Evolutionary conservation across 176 grass and related monocot species (phyloP).

Genomic region (Eragrostis curvula): DNA sequence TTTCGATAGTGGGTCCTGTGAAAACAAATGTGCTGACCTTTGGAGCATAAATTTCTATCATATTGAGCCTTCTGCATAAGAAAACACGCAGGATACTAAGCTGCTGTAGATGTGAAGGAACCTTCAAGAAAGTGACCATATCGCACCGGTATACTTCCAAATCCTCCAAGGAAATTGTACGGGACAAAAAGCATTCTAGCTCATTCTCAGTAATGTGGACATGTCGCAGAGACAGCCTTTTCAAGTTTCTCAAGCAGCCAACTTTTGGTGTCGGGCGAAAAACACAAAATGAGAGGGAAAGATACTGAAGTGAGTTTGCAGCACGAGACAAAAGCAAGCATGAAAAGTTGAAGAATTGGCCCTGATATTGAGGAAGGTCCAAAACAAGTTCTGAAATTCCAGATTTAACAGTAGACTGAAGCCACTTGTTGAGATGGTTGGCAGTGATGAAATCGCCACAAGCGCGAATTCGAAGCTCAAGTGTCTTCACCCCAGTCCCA

Average conservation of each 20-base stretch:
- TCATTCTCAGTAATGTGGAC: slow-evolving; percentile 19
- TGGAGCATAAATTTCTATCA: slow-evolving; percentile 37
- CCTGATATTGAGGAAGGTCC: neutral
- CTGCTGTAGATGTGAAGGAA: slow-evolving; percentile 30
- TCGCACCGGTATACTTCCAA: neutral
- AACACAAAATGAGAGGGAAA: slow-evolving; percentile 6
- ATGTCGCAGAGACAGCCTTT: neutral
- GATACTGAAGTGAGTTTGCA: slow-evolving; percentile 23
- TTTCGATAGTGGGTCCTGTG: neutral
- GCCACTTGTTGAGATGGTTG: slow-evolving; percentile 1
- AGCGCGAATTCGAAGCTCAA: neutral
- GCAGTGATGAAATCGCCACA: neutral
- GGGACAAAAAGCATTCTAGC: slow-evolving; percentile 14
- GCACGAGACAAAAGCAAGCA: slow-evolving; percentile 10
- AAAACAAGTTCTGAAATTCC: slow-evolving; percentile 19
- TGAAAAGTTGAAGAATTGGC: neutral
- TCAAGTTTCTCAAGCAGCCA: slow-evolving; percentile 26
- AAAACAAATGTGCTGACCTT: slow-evolving; percentile 19
- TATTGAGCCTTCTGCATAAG: neutral
- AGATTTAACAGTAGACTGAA: slow-evolving; percentile 15
- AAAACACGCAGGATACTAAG: neutral
- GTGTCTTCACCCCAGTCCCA: slow-evolving; percentile 25
- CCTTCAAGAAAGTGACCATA: slow-evolving; percentile 11
- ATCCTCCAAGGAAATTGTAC: slow-evolving; percentile 21
- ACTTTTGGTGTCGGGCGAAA: slow-evolving; percentile 1